Base-by-base conservation (phyloP, 805 yeast genomes). In the Candida methanosorbosa region DNA sequence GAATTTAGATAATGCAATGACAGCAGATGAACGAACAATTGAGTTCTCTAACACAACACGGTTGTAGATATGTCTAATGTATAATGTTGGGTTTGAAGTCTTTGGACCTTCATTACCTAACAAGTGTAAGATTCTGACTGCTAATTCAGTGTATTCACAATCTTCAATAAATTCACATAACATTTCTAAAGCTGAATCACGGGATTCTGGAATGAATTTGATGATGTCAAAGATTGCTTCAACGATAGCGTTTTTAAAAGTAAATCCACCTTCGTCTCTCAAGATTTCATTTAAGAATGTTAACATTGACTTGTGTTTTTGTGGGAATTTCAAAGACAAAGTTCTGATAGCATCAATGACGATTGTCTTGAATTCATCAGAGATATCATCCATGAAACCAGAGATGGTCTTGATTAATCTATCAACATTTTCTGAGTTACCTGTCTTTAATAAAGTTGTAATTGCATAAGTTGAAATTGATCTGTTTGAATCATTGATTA, bases 141-240 rank as follows among this genome's bases (percentile, higher is more conserved):
- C 76, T 41, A 92, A 75, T 61, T 87, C 96, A 21, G 95, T 83
- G 64, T 72, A 90, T 63, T 92, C 98, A 64, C 97, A 92, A 67
- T 92, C 98, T 63, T 92, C 98, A 50, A 92, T 92, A 54, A 87
- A 88, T 60, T 92, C 98, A 69, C 97, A 87, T 49, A 92, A 70
- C 57, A 81, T 81, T 62, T 83, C 86, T 51, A 92, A 67, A 17
- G 95, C 94, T 32, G 73, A 59, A 47, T 83, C 92, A 50, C 84
- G 75, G 12, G 94, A 85, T 43, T 69, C 77, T 16, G 95, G 95
- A 40, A 86, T 78, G 52, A 81, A 86, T 46, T 81, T 80, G 48
- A 92, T 84, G 59, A 92, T 71, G 57, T 90, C 97, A 46, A 88
- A 85, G 44, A 92, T 72, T 2, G 97, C 94, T 56, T 88, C 97